phyloP scores from a whole-genome alignment of 306 rosid species.

The Casuarina equisetifolia region DNA sequence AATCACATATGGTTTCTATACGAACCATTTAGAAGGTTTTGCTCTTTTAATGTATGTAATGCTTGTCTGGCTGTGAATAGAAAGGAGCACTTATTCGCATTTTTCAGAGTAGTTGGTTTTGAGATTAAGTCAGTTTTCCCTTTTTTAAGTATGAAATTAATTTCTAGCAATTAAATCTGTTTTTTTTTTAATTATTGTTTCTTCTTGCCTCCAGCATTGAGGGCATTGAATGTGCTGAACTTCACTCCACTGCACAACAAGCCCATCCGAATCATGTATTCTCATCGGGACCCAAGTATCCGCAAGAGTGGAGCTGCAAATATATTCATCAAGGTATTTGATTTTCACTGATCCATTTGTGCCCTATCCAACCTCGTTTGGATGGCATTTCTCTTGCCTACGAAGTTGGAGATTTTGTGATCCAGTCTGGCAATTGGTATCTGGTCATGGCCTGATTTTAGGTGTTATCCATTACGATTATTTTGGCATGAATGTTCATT shows the following conservation, averaged over 20 bases:
- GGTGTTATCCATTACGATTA: background rate
- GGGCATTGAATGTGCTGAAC: constrained; percentile 47
- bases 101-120: background rate
- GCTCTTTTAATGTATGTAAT: background rate
- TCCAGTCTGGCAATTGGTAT: background rate
- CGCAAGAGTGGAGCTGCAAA: constrained; percentile 67
- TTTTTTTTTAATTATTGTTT: background rate
- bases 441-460: background rate
- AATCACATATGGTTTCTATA: background rate
- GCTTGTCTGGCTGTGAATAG: background rate
- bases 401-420: background rate
- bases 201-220: constrained; percentile 27
- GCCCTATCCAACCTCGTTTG: background rate
- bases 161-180: background rate
- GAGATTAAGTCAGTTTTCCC: background rate
- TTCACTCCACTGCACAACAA: constrained; percentile 66
- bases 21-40: background rate
- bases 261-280: constrained; percentile 58
- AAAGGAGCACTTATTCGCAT: background rate
- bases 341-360: background rate
- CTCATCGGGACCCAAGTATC: constrained; percentile 67
- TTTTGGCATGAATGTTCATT: background rate
- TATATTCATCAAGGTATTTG: constrained; percentile 62
- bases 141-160: background rate
- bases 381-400: background rate